Percentiles rank a stretch among this genome's conserved stretches.
phyloP scores from a whole-genome alignment of 2,329 filamentous ascomycete genomes.

The Cladosporium sp. region DNA sequence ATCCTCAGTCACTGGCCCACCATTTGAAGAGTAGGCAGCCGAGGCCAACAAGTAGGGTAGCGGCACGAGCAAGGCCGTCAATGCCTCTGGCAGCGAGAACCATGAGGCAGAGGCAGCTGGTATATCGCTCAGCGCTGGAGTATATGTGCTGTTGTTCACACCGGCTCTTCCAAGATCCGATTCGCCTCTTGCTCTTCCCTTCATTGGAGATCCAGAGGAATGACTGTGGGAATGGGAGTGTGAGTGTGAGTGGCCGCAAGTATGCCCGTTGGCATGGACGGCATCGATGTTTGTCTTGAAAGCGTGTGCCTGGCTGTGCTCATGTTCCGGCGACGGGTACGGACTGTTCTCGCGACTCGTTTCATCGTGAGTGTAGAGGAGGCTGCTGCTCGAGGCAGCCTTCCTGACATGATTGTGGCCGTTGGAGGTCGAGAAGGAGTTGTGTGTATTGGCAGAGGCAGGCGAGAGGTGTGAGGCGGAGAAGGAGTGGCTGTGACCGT shows the following conservation, averaged over 20 bases:
- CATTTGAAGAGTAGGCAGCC: slow-evolving; percentile 37
- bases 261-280: slow-evolving; percentile 19
- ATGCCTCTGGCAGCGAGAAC: slow-evolving; percentile 40
- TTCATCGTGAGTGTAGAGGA: slow-evolving; percentile 26
- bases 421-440: slow-evolving; percentile 17
- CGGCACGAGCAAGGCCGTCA: slow-evolving; percentile 48
- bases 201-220: slow-evolving; percentile 24
- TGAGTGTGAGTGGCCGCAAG: slow-evolving; percentile 12
- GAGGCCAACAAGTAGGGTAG: slow-evolving; percentile 46
- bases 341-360: slow-evolving; percentile 27
- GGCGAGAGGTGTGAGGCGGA: slow-evolving; percentile 17
- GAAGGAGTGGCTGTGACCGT: slow-evolving; percentile 27
- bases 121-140: slow-evolving; percentile 17
- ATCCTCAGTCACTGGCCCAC: slow-evolving; percentile 16
- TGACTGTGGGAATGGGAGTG: slow-evolving; percentile 26
- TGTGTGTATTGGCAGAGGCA: slow-evolving; percentile 14
- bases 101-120: slow-evolving; percentile 21
- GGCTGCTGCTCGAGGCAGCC: slow-evolving; percentile 21
- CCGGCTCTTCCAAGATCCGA: slow-evolving; percentile 40
- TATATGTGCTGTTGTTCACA: slow-evolving; percentile 16
- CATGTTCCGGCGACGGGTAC: slow-evolving; percentile 19
- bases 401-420: slow-evolving; percentile 17
- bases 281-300: slow-evolving; percentile 21
- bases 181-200: slow-evolving; percentile 39
- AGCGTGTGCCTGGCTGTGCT: slow-evolving; percentile 14